Base-by-base conservation (phyloP, 2,329 filamentous ascomycete species). In the Nemania serpens region DNA sequence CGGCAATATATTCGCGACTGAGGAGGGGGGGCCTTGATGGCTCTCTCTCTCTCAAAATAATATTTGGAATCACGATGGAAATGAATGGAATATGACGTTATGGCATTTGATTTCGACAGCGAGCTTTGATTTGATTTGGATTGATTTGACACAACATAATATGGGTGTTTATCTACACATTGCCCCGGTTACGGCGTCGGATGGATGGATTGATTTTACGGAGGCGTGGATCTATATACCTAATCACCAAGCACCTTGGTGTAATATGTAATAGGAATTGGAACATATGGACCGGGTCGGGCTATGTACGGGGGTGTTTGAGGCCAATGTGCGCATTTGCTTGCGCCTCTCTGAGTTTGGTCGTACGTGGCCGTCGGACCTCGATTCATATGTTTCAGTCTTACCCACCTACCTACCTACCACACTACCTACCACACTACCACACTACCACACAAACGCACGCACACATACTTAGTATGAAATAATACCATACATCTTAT, bases 1-100 rank as follows among this genome's bases (percentile, higher is more conserved):
- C 65, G 71, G 39, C 68, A 69, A 56, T 71, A 73, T 54, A 69
- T 72, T 55, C 64, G 69, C 25, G 69, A 72, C 47, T 69, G 55
- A 58, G 64, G 11, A 54, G 59, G 64, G 11, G 52, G 59, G 18
- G 33, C n/a, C 20, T 41, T 13, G 11, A 29, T 10, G 15, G 37
- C 25, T 29, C 4, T 4, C 25, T 29, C 25, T 29, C 25, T 29
- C 25, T 29, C n/a, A n/a, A n/a, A n/a, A n/a, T 5, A 13, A 13
- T 42, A 17, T 7, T 42, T 13, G 2, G 4, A 39, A 13, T 39
- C 15, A 48, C 18, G 13, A 45, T 37, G 10, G 18, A 49, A 34
- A 34, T 49, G 29, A 36, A 18, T 34, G 1, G n/a, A 25, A 34
- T 29, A 51, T n/a, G 54, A 43, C 46, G 25, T 43, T 22, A 43